Evolutionary conservation across 2,329 filamentous ascomycete species (phyloP).

Genomic region (Pleurostoma richardsiae): DNA sequence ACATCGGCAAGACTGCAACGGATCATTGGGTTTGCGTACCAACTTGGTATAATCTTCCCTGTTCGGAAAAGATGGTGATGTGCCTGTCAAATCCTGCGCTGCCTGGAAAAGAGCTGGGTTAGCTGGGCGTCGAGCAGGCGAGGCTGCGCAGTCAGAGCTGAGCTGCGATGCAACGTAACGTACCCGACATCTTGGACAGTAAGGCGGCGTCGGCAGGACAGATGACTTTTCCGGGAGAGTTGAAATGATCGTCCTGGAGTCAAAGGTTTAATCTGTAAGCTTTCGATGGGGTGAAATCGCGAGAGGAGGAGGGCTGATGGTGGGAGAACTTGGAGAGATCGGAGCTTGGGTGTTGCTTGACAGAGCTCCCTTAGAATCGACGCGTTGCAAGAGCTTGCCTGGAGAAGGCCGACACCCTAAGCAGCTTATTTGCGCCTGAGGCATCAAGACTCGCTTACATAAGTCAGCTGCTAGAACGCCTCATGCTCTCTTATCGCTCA

Average conservation of each 20-base stretch:
- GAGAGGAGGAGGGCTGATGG: too few relatives aligned
- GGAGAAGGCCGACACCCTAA: constrained; percentile 20
- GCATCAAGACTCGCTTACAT: constrained; percentile 2
- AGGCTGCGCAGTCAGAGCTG: constrained; percentile 4
- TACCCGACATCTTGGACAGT: constrained; percentile 46
- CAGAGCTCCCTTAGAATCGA: constrained; percentile 16
- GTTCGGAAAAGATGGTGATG: constrained; percentile 99
- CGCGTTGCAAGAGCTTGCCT: constrained; percentile 46
- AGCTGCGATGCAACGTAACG: constrained; percentile 15
- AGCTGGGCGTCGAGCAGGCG: constrained; percentile 9
- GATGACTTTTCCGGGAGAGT: too few relatives aligned
- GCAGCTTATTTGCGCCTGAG: neutral
- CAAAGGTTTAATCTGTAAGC: too few relatives aligned
- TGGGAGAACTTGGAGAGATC: constrained; percentile 6
- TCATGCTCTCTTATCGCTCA: too few relatives aligned
- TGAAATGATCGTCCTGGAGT: too few relatives aligned
- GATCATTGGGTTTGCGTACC: constrained; percentile 57
- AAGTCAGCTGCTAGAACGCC: neutral
- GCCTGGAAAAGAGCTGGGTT: constrained; percentile 41
- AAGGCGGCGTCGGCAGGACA: too few relatives aligned
- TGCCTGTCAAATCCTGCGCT: constrained; percentile 94
- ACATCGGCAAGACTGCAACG: neutral
- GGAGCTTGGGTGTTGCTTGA: constrained; percentile 14
- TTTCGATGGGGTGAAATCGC: too few relatives aligned
- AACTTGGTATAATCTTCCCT: constrained; percentile 98